Evolutionary conservation across 257 asterid genomes (phyloP), one percentile per base, ranked within the genome.

Genomic region (Penstemon newberryi): DNA sequence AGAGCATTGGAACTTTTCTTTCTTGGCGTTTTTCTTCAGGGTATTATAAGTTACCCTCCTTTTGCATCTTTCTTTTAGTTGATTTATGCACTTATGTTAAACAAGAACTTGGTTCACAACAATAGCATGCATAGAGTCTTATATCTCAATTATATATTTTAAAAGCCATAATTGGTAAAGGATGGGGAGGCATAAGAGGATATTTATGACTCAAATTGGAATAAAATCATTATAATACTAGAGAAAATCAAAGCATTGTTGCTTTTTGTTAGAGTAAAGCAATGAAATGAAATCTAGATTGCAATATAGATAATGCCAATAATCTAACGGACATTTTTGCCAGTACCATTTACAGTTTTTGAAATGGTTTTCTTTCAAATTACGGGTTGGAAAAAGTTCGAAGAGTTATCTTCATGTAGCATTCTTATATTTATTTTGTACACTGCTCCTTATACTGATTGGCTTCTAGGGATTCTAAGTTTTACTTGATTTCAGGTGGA

Each of bases 1-100:
- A 82, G 88, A 82, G 85, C 89, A 56, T 55, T 79, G 77, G 80
- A 91, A 77, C 85, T 91, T 37, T 81, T 91, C 79, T 65, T 89
- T 63, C 76, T 89, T 56, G 98, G 97, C 54, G 68, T 91, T 73
- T 78, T 89, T 77, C 92, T 91, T 80, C 98, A 91, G 80, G 96
- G 98, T 89, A 83, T 70, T 9, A 64, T 47, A 47, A 59, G 66
- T 54, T n/a, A 53, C 63, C 65, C 66, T 44, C 18, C 3, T 53
- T 63, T 73, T 50, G 57, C 8, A 70, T 61, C 62, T 44, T 64
- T 66, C 9, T 41, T 40, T 56, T 66, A 6, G 60, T 25, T 25
- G 18, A 15, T 15, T 15, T 15, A 15, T 15, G 18, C 18, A 15
- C 18, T 15, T 15, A 15, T 15, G 18, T 15, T 15, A 15, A 15